Conservation (phyloP, 2,329 filamentous ascomycete genomes). For the Calonectria fujianensis region DNA sequence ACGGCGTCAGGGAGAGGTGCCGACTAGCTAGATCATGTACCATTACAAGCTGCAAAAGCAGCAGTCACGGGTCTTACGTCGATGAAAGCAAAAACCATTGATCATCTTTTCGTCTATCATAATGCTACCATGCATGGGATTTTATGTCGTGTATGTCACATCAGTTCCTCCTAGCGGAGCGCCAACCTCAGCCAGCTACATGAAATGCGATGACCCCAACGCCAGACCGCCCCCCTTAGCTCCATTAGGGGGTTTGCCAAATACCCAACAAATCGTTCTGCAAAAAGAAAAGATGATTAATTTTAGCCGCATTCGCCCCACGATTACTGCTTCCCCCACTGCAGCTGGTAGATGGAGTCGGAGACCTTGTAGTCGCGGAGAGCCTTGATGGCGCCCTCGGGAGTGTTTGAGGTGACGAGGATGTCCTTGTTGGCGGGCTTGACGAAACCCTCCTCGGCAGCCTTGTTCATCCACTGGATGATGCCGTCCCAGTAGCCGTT, state of each 20-base stretch:
- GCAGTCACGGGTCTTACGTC: slow-evolving; percentile 54
- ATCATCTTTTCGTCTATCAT: slow-evolving; percentile 52
- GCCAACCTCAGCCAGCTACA: slow-evolving; percentile 32
- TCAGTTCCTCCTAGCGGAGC: slow-evolving; percentile 37
- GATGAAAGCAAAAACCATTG: slow-evolving; percentile 38
- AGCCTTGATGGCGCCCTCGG: slow-evolving; percentile 82
- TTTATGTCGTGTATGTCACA: slow-evolving; percentile 47
- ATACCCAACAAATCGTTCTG: slow-evolving; percentile 28
- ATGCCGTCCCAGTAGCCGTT: slow-evolving; percentile 95
- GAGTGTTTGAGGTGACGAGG: slow-evolving; percentile 83
- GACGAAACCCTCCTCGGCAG: slow-evolving; percentile 87
- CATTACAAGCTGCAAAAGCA: slow-evolving; percentile 57
- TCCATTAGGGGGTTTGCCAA: slow-evolving; percentile 29
- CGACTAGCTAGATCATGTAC: slow-evolving; percentile 61
- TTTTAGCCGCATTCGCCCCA: not conserved
- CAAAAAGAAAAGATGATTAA: slow-evolving; percentile 2
- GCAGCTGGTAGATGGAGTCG: slow-evolving; percentile 84
- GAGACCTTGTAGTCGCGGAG: slow-evolving; percentile 86
- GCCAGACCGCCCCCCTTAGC: slow-evolving; percentile 36
- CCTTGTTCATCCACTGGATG: slow-evolving; percentile 85
- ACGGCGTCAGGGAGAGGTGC: slow-evolving; percentile 49
- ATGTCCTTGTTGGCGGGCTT: slow-evolving; percentile 82
- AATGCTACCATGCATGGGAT: slow-evolving; percentile 30
- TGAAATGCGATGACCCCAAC: slow-evolving; percentile 45
- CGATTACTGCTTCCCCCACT: slow-evolving; percentile 82